phyloP scores from a whole-genome alignment of 805 yeast species.

The Pichia heedii region DNA sequence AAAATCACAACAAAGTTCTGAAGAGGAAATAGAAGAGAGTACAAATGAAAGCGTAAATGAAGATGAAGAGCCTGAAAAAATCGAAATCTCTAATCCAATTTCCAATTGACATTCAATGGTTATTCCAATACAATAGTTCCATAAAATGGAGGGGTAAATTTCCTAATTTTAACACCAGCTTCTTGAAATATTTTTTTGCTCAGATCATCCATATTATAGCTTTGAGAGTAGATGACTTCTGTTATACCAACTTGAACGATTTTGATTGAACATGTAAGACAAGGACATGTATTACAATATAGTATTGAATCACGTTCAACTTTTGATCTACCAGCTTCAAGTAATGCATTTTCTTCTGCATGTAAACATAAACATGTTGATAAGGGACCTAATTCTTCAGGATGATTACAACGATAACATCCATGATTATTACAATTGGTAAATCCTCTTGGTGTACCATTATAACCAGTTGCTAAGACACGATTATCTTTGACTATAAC shows the following conservation, averaged over 20 bases:
- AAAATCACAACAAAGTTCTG: too few relatives aligned
- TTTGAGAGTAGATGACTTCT: slow-evolving; percentile 89
- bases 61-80: background rate
- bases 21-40: too few relatives aligned
- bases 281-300: slow-evolving; percentile 96
- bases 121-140: slow-evolving; percentile 17
- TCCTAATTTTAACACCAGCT: slow-evolving; percentile 68
- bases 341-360: slow-evolving; percentile 93
- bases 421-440: slow-evolving; percentile 94
- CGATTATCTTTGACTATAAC: slow-evolving; percentile 80
- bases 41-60: background rate
- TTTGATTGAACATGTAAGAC: slow-evolving; percentile 90
- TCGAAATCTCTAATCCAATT: too few relatives aligned
- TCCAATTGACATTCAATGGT: too few relatives aligned
- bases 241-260: slow-evolving; percentile 86
- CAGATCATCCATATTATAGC: slow-evolving; percentile 84
- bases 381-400: slow-evolving; percentile 47
- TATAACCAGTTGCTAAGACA: slow-evolving; percentile 93
- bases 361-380: slow-evolving; percentile 89
- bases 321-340: slow-evolving; percentile 90
- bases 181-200: slow-evolving; percentile 62
- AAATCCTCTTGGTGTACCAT: slow-evolving; percentile 90
- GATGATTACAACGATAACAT: slow-evolving; percentile 78
- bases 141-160: slow-evolving; percentile 35
- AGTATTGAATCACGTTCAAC: slow-evolving; percentile 54